These are phyloP conservation scores for Picochlorum sp. DNA, from an alignment of 139 green algal species.

Conservation along the genomic window DNA sequence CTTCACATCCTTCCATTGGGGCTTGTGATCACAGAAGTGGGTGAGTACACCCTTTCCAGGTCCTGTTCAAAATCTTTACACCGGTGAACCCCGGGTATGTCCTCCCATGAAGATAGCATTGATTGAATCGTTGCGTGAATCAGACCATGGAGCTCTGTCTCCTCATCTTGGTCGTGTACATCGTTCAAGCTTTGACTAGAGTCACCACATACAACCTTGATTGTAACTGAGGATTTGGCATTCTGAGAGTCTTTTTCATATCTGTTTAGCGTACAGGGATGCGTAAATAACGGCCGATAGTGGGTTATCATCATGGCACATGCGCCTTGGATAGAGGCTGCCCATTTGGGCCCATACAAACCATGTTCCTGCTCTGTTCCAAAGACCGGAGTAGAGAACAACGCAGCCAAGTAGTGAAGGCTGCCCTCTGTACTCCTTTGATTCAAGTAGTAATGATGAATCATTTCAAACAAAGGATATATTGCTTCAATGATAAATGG, in stretches of 20 bases:
- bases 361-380: conserved; percentile 1
- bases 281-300: conserved; percentile 27
- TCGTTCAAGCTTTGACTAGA: too few species aligned
- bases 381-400: conserved; percentile 16
- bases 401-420: conserved; percentile 7
- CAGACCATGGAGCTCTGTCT: too few species aligned
- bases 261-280: conserved; percentile 16
- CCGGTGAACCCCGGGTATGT: too few species aligned
- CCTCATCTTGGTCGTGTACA: too few species aligned
- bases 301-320: conserved; percentile 17
- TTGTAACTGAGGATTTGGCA: too few species aligned
- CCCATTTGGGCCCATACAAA: neutral
- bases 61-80: too few species aligned
- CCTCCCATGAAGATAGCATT: too few species aligned
- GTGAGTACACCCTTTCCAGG: too few species aligned
- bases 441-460: conserved; percentile 30
- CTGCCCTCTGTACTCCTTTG: conserved; percentile 9
- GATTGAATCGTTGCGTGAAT: too few species aligned
- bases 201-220: too few species aligned
- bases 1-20: too few species aligned
- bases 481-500: conserved; percentile 23
- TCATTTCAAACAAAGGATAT: conserved; percentile 27
- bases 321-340: neutral
- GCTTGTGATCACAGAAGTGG: too few species aligned
- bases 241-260: conserved; percentile 11